These are phyloP conservation scores for Penicillium herquei DNA, from an alignment of 495 filamentous ascomycete species.

Conservation along the genomic window DNA sequence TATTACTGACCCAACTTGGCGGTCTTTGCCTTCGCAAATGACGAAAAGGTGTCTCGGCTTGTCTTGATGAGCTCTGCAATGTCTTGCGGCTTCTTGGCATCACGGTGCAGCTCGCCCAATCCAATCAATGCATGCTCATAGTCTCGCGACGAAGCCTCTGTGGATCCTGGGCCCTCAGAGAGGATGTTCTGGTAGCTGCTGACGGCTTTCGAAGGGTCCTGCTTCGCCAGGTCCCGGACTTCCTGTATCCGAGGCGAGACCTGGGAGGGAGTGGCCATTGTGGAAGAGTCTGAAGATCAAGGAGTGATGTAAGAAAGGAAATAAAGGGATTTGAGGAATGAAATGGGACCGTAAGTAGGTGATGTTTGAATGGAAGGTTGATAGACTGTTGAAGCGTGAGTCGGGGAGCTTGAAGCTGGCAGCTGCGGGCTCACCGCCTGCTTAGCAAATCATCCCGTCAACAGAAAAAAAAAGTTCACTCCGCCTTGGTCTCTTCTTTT, in stretches of 20 bases:
- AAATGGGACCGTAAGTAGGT: conserved; percentile 8
- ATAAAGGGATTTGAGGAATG: conserved; percentile 2
- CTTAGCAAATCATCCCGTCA: conserved; percentile 30
- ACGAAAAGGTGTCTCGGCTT: conserved; percentile 86
- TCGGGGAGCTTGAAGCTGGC: conserved; percentile 36
- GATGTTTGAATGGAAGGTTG: conserved; percentile 20
- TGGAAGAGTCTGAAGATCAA: conserved; percentile 6
- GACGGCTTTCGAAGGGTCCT: conserved; percentile 76
- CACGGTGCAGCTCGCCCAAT: conserved; percentile 87
- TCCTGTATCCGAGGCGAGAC: conserved; percentile 68
- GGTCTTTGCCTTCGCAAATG: conserved; percentile 98
- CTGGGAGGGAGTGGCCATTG: conserved; percentile 52
- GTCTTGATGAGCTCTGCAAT: conserved; percentile 88
- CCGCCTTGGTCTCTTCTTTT: conserved; percentile 13
- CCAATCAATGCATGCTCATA: conserved; percentile 73
- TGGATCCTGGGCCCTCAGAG: conserved; percentile 75
- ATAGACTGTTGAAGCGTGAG: conserved; percentile 17
- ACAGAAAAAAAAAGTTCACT: conserved; percentile 33
- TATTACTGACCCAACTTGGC: conserved; percentile 81
- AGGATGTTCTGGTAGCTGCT: conserved; percentile 84
- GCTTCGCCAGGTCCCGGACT: conserved; percentile 78
- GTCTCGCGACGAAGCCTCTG: conserved; percentile 79
- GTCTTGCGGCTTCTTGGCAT: conserved; percentile 82
- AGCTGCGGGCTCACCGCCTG: conserved; percentile 32
- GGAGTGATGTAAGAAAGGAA: not conserved